Evolutionary conservation across 2,329 filamentous ascomycete species (phyloP), one percentile per base, ranked within the genome.

Genomic region (Monilinia fructigena): DNA sequence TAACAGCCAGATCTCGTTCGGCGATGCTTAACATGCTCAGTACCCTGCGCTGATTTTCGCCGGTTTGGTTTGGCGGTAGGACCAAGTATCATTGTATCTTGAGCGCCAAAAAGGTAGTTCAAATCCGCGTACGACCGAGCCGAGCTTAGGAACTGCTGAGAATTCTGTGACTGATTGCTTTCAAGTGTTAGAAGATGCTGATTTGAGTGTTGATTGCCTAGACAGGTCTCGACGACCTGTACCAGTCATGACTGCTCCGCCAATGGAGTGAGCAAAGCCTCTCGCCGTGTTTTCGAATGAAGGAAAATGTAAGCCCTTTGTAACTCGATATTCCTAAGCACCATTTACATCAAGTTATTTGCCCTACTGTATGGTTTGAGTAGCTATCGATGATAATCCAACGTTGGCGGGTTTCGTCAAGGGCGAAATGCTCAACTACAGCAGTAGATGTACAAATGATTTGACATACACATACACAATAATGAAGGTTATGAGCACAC

Each of bases 1-100:
- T 86, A 97, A 79, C 95, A 99, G 38, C 95, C 95, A 70, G 93
- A 97, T 73, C 95, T 85, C 54, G 95, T 98, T 72, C 95, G 87
- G 69, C 93, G 89, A 77, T 98, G 94, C 78, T 98, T 98, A 72
- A 96, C 90, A 74, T 74, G 70, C n/a, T 75, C 74, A 54, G 69
- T 66, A 58, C 68, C 67, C 55, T 72, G 70, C 26, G 59, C 71
- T 18, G 72, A 70, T 67, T 74, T 76, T 48, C 73, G 73, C 58
- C 74, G 69, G 66, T 72, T 74, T 53, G 73, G 67, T 52, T 68
- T 72, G 4, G 73, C 66, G 35, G 74, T 75, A 28, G 70, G 72
- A 26, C 66, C 68, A 55, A 71, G 67, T 74, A 76, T 76, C 48
- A 66, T 66, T 58, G 70, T 65, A 45, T 74, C 72, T 66, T 76